These are phyloP conservation scores for Aspergillus transmontanensis DNA, from an alignment of 2,329 filamentous ascomycete genomes.

Conservation along the genomic window DNA sequence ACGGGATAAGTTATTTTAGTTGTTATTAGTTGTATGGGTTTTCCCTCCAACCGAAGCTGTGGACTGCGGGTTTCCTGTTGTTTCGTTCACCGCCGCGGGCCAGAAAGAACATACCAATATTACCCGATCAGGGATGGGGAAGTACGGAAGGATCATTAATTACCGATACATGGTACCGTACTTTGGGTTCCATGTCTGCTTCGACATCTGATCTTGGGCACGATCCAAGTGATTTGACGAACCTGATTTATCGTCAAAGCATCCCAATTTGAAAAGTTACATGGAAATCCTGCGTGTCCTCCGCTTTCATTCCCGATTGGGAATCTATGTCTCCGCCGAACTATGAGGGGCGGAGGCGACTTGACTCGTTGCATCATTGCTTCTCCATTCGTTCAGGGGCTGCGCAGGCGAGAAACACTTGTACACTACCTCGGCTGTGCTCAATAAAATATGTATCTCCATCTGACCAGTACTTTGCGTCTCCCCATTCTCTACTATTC, in stretches of 20 bases:
- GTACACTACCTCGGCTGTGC: background rate
- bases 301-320: background rate
- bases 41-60: background rate
- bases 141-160: background rate
- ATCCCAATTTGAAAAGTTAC: background rate
- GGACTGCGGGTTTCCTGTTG: background rate
- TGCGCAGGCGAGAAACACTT: background rate
- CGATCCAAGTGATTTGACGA: background rate
- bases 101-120: background rate
- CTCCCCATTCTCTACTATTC: background rate
- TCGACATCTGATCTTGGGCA: background rate
- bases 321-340: background rate
- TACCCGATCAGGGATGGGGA: background rate
- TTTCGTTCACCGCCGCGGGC: background rate
- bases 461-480: background rate
- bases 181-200: background rate
- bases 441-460: background rate
- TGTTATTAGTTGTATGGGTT: background rate
- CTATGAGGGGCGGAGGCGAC: background rate
- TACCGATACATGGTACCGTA: background rate
- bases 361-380: slow-evolving; percentile 3
- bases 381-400: slow-evolving; percentile 2
- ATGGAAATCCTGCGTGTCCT: background rate
- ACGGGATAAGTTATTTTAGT: background rate
- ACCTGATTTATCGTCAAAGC: background rate